Percentiles rank a stretch among this genome's conserved stretches.
Conservation (phyloP, 225 moss, liverwort and hornwort genomes). For the Marchantia polymorpha region DNA sequence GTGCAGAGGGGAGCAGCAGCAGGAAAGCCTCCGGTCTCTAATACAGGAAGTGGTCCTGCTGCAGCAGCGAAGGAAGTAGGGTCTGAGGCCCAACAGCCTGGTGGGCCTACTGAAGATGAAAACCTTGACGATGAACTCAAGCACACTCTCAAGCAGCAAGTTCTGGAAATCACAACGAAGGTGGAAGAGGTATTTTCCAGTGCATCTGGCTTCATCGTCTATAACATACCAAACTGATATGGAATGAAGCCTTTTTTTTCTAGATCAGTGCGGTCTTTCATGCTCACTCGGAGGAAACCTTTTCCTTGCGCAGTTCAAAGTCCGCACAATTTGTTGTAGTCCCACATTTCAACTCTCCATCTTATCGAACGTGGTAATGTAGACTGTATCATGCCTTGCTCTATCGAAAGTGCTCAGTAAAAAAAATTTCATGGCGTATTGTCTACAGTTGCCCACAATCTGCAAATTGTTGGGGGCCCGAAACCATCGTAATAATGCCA, state of each 20-base stretch:
- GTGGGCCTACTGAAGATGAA: slow-evolving; percentile 20
- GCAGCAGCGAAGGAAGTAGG: slow-evolving; percentile 21
- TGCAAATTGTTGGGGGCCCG: too few relatives aligned
- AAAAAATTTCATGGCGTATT: too few relatives aligned
- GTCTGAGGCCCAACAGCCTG: slow-evolving; percentile 17
- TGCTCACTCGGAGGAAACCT: too few relatives aligned
- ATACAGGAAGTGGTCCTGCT: slow-evolving; percentile 8
- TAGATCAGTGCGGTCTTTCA: background rate
- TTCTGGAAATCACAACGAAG: slow-evolving; percentile 43
- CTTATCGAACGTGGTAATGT: too few relatives aligned
- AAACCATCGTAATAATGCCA: too few relatives aligned
- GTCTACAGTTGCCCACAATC: too few relatives aligned
- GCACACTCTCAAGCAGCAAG: slow-evolving; percentile 40
- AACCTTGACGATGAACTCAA: slow-evolving; percentile 37
- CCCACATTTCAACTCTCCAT: too few relatives aligned
- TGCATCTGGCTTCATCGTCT: background rate
- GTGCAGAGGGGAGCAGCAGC: slow-evolving; percentile 22
- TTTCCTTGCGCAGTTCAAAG: too few relatives aligned
- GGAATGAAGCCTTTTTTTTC: background rate
- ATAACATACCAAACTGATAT: background rate
- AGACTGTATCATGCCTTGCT: too few relatives aligned
- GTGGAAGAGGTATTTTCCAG: slow-evolving; percentile 41
- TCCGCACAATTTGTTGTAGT: too few relatives aligned
- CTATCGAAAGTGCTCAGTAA: too few relatives aligned
- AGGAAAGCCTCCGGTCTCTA: slow-evolving; percentile 22